Conservation (phyloP, 225 moss, liverwort and hornwort species). For the Lunularia cruciata region DNA sequence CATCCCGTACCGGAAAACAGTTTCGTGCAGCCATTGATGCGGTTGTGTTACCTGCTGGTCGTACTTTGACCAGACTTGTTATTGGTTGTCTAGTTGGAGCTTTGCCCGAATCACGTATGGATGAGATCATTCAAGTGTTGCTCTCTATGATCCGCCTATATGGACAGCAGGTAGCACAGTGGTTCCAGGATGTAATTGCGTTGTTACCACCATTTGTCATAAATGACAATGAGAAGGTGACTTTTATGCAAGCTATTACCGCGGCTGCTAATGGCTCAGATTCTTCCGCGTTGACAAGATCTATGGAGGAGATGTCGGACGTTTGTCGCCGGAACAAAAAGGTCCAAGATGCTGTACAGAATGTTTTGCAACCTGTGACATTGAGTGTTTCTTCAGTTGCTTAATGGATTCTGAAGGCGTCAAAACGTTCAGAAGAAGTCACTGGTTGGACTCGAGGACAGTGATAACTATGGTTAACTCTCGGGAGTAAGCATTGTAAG, state of each 20-base stretch:
- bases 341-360: constrained; percentile 73
- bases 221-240: constrained; percentile 64
- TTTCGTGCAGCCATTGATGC: constrained; percentile 70
- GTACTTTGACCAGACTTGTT: constrained; percentile 75
- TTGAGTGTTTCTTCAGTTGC: constrained; percentile 41
- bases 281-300: constrained; percentile 47
- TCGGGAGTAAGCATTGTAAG: not conserved
- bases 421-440: not conserved
- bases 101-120: constrained; percentile 82
- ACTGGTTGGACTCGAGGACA: not conserved
- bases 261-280: constrained; percentile 54
- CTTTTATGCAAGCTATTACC: constrained; percentile 77
- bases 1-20: constrained; percentile 62
- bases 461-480: not conserved
- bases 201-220: constrained; percentile 69
- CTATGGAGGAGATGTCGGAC: constrained; percentile 86
- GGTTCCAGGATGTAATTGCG: constrained; percentile 77
- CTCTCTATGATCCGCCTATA: constrained; percentile 68
- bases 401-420: not conserved
- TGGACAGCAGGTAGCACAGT: constrained; percentile 72
- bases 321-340: constrained; percentile 90
- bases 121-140: constrained; percentile 68
- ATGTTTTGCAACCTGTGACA: constrained; percentile 65
- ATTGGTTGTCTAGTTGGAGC: constrained; percentile 88
- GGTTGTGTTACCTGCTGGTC: constrained; percentile 68